phyloP scores from a whole-genome alignment of 208 protist species.

The Leishmania mexicana region DNA sequence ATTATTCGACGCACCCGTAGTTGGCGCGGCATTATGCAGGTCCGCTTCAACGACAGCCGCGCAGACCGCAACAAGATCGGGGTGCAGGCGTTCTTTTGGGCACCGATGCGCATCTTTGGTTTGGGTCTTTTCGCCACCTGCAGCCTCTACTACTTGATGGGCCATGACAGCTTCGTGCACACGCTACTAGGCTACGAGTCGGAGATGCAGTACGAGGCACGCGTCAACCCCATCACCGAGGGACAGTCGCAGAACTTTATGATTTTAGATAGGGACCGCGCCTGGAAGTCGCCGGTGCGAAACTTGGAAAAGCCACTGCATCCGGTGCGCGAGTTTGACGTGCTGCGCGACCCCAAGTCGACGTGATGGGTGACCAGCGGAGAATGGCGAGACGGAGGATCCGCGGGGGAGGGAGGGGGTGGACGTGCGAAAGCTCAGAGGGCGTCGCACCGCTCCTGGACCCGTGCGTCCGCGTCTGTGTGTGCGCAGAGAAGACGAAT shows the following conservation, averaged over 20 bases:
- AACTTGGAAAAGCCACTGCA: constrained; percentile 78
- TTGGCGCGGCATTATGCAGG: constrained; percentile 92
- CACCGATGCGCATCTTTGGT: constrained; percentile 79
- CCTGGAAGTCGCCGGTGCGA: constrained; percentile 77
- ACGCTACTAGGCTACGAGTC: constrained; percentile 88
- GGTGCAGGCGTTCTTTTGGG: constrained; percentile 71
- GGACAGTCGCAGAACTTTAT: constrained; percentile 31
- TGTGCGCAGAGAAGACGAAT: neutral
- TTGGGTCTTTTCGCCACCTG: constrained; percentile 45
- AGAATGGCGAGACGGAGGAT: neutral
- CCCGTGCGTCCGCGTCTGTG: neutral
- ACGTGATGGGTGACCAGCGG: constrained; percentile 20
- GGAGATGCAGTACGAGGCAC: constrained; percentile 89
- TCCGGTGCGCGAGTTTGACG: constrained; percentile 73
- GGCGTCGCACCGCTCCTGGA: neutral
- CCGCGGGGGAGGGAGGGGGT: neutral
- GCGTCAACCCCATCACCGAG: constrained; percentile 67
- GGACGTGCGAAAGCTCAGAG: neutral
- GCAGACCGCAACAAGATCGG: constrained; percentile 67
- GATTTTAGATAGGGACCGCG: constrained; percentile 60
- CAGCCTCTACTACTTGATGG: constrained; percentile 68
- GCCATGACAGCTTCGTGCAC: constrained; percentile 87
- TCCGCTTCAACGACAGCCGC: constrained; percentile 82
- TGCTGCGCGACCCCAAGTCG: constrained; percentile 73
- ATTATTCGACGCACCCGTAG: constrained; percentile 86